These are phyloP conservation scores for Solanum etuberosum DNA, from an alignment of 257 asterid species.

Conservation along the genomic window DNA sequence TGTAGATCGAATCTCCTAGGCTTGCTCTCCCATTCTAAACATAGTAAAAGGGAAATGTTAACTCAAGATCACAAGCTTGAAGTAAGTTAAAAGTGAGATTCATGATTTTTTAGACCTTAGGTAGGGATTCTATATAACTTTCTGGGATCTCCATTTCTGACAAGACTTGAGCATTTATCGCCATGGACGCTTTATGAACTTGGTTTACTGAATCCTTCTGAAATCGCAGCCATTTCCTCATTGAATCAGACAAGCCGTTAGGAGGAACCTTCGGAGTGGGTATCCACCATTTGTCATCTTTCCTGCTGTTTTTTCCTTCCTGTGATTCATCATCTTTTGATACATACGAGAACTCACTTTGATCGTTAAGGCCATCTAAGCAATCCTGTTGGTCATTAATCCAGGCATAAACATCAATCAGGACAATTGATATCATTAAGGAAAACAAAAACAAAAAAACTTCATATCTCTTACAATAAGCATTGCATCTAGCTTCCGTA, in stretches of 20 bases:
- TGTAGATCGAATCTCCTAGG: conserved; percentile 77
- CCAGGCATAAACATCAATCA: not conserved
- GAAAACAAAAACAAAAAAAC: not conserved
- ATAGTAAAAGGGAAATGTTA: not conserved
- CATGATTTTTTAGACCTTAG: conserved; percentile 46
- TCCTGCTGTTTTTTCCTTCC: conserved; percentile 15
- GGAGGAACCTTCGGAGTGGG: conserved; percentile 77
- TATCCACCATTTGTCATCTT: conserved; percentile 88
- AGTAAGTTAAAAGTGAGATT: not conserved
- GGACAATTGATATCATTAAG: not conserved
- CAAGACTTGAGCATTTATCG: conserved; percentile 66
- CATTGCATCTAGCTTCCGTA: conserved; percentile 72
- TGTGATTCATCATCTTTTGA: conserved; percentile 31
- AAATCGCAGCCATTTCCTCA: conserved; percentile 61
- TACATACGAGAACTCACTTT: conserved; percentile 53
- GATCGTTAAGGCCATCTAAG: conserved; percentile 68
- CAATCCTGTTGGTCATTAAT: conserved; percentile 50
- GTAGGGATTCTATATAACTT: conserved; percentile 73
- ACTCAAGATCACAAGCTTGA: not conserved
- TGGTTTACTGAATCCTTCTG: conserved; percentile 85
- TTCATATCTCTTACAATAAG: conserved; percentile 49
- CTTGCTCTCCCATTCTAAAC: conserved; percentile 77
- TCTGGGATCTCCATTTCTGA: conserved; percentile 77
- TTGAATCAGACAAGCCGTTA: conserved; percentile 52
- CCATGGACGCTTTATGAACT: conserved; percentile 91